Evolutionary conservation across 768 basidiomycete genomes (phyloP).

Genomic region (Naematelia aurantialba): DNA sequence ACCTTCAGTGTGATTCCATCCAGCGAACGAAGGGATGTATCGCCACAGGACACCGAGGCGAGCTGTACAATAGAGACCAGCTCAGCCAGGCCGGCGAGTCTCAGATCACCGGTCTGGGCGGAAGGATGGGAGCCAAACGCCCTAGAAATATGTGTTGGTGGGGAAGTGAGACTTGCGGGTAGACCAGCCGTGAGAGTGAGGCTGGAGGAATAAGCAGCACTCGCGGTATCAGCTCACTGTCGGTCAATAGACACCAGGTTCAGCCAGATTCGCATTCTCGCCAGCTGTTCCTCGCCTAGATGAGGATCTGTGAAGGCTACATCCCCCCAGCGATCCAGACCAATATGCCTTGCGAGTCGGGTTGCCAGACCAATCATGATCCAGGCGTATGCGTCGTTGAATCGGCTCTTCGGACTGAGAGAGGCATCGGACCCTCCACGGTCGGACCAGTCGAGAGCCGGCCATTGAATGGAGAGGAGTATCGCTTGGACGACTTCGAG

Average conservation of each 20-base stretch:
- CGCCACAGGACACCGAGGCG: background rate
- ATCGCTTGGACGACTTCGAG: background rate
- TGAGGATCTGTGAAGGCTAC: background rate
- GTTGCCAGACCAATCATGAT: slow-evolving; percentile 1
- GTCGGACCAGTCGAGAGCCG: background rate
- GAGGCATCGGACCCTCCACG: too few relatives aligned
- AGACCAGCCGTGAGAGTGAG: slow-evolving; percentile 1
- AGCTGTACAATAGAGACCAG: background rate
- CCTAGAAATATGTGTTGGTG: background rate
- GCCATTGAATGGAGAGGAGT: slow-evolving; percentile 3
- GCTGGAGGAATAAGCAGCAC: too few relatives aligned
- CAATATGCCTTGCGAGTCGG: slow-evolving; percentile 1
- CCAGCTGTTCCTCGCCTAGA: too few relatives aligned
- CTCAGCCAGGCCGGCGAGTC: slow-evolving; percentile 3
- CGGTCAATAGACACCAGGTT: slow-evolving; percentile 3
- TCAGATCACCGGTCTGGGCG: slow-evolving; percentile 3
- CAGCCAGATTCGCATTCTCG: slow-evolving; percentile 2
- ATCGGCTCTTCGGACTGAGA: slow-evolving; percentile 1
- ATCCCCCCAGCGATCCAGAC: background rate
- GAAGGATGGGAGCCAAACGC: slow-evolving; percentile 1
- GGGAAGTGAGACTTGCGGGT: background rate
- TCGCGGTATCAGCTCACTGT: slow-evolving; percentile 1
- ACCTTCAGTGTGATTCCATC: background rate
- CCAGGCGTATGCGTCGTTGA: slow-evolving; percentile 7
- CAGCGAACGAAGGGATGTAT: background rate